Base-by-base conservation (phyloP, 2,329 filamentous ascomycete species). In the Kalaharituber pfeilii region DNA sequence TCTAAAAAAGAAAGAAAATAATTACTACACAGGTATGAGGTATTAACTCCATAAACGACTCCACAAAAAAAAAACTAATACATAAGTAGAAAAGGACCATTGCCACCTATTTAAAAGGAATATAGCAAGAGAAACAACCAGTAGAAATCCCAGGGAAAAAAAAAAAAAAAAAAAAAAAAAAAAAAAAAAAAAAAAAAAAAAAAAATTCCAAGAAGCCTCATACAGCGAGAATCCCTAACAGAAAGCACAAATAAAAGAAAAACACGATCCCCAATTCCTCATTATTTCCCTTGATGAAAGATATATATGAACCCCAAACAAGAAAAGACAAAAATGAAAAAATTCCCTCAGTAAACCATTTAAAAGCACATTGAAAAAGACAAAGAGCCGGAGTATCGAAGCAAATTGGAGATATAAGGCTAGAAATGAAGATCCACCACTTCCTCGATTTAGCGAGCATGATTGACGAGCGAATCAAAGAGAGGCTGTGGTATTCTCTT, bases 401-500 rank as follows among this genome's bases (percentile, higher is more conserved):
- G 2, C 13, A 15, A 9, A 18, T 39, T 5, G 7, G 20, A 39
- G 20, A 3, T 15, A n/a, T 8, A 39, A 18, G 13, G 4, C 5
- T 6, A 3, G 7, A 15, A 8, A 39, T 39, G 33, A 39, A 5
- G 7, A 39, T 6, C 33, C 15, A 39, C 4, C 33, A 13, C 3
- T 18, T 9, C 42, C 15, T 22, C 18, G 15, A 13, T 50, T 75
- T 69, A 88, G 64, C 82, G 83, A 5, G 89, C 89, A 67, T 98
- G 91, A 39, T 76, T 75, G 51, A 95, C 81, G 64, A 98, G 86
- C 67, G 94, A 86, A 51, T 83, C 80, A 66, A 95, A 98, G 49
- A 96, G 75, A 61, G 93, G 84, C 58, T 87, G 80, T 1, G 91
- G 89, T 53, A 98, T 87, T 73, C 88, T 91, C 62, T 82, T 81